Conservation (phyloP, 176 grass and related monocot species). For the Calamus simplicifolius region DNA sequence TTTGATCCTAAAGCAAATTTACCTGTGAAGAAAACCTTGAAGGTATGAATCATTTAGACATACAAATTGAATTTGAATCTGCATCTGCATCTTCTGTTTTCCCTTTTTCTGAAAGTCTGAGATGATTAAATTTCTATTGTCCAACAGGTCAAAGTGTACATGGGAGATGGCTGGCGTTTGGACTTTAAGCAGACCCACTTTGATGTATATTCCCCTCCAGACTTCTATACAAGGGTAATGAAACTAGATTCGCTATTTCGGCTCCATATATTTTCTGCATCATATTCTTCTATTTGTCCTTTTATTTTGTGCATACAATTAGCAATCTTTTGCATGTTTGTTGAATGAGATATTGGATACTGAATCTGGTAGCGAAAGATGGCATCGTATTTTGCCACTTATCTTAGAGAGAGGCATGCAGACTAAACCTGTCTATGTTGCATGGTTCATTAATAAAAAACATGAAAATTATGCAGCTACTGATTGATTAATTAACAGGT, state of each 20-base stretch:
- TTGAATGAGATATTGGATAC: too few relatives aligned
- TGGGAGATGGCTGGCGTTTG: constrained; percentile 76
- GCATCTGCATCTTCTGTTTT: not conserved
- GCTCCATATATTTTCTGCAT: too few relatives aligned
- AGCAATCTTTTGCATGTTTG: too few relatives aligned
- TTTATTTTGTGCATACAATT: too few relatives aligned
- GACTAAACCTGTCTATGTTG: too few relatives aligned
- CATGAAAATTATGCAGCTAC: too few relatives aligned
- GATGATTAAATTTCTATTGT: not conserved
- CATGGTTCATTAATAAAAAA: too few relatives aligned
- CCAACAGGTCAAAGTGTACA: constrained; percentile 82
- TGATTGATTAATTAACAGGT: constrained; percentile 34
- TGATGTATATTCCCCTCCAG: constrained; percentile 83
- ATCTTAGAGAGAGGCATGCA: too few relatives aligned
- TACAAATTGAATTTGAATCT: not conserved
- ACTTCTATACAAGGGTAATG: constrained; percentile 76
- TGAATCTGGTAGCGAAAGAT: too few relatives aligned
- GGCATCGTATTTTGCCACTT: too few relatives aligned
- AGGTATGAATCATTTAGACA: constrained; percentile 6
- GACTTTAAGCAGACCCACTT: constrained; percentile 86
- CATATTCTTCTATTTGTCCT: too few relatives aligned
- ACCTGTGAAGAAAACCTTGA: constrained; percentile 3
- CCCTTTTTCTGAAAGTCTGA: not conserved
- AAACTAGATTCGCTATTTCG: too few relatives aligned
- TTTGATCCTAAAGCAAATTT: constrained; percentile 1